Evolutionary conservation across 345 rosid species (phyloP), one percentile per base, ranked within the genome.

Genomic region (Lenwebbia sp.): DNA sequence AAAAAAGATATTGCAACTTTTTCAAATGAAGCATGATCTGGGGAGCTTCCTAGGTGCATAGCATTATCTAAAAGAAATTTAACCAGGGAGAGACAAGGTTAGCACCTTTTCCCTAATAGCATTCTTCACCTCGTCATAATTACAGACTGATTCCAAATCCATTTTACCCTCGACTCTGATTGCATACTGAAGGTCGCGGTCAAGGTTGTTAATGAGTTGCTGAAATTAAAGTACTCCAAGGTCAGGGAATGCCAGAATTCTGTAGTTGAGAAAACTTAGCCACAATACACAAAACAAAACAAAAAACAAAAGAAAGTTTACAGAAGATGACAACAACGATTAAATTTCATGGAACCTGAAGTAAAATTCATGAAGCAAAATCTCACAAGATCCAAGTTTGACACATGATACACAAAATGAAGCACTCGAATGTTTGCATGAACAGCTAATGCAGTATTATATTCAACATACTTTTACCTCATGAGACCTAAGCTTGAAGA

Each of bases 121-220:
- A 83, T 90, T 92, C 93, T 93, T 97, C 90, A 97, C 99, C 86
- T 94, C 96, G 87, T 97, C 93, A 90, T 97, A 97, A 90, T 97
- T 96, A 83, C 95, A 91, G 86, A 97, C 90, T 41, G 94, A 90
- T 90, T 94, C 97, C 94, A 91, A 87, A 82, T 92, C 95, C 99
- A 94, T 92, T 92, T 96, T 96, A 54, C 99, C 98, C 96, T 96
- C 99, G 19, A 96, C 99, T 88, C 87, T 92, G 88, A 97, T 92
- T 86, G 99, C 96, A 91, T 97, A 96, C 90, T 97, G 96, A 91
- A 97, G 92, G 92, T 97, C 99, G 82, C 99, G 95, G 88, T 92
- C 98, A 89, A 97, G 98, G 89, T 97, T 97, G 85, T 90, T 86
- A 82, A 97, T 92, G 88, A 96, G 91, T 95, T 91, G 96, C 99